These are phyloP conservation scores for Chlamydomonas sp. DNA, from an alignment of 139 green algal species.

Conservation along the genomic window DNA sequence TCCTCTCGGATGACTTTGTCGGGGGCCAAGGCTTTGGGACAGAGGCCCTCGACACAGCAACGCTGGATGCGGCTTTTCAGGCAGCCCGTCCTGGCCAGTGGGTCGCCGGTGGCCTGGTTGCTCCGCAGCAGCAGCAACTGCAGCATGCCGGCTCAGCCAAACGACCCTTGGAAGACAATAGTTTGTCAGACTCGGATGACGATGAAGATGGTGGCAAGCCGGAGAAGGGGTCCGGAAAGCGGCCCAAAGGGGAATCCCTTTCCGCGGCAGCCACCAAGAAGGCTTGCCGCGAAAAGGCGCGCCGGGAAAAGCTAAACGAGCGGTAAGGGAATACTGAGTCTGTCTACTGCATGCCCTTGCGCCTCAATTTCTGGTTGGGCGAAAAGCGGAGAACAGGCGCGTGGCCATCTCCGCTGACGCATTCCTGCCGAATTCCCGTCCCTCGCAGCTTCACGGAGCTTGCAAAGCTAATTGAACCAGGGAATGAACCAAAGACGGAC, in stretches of 20 bases:
- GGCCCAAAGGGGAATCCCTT: conserved; percentile 14
- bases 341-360: not conserved
- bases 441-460: conserved; percentile 67
- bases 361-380: not conserved
- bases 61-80: conserved; percentile 23
- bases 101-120: not conserved
- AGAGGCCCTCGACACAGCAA: conserved; percentile 18
- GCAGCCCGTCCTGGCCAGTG: conserved; percentile 1
- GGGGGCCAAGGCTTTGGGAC: conserved; percentile 2
- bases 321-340: conserved; percentile 39
- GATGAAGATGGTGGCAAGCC: conserved; percentile 17
- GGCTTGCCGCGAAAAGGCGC: conserved; percentile 76
- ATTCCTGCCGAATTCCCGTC: not conserved
- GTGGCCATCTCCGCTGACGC: not conserved
- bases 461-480: conserved; percentile 69
- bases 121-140: not conserved
- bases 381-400: not conserved
- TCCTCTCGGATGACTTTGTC: conserved; percentile 30
- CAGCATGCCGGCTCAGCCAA: no score
- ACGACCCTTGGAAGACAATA: not conserved
- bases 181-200: conserved; percentile 31
- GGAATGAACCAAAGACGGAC: conserved; percentile 78
- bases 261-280: conserved; percentile 66
- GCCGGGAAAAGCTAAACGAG: conserved; percentile 81
- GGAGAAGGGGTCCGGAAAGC: conserved; percentile 19